Evolutionary conservation across 805 yeast genomes (phyloP).

Genomic region (Nakazawaea ambrosiae): DNA sequence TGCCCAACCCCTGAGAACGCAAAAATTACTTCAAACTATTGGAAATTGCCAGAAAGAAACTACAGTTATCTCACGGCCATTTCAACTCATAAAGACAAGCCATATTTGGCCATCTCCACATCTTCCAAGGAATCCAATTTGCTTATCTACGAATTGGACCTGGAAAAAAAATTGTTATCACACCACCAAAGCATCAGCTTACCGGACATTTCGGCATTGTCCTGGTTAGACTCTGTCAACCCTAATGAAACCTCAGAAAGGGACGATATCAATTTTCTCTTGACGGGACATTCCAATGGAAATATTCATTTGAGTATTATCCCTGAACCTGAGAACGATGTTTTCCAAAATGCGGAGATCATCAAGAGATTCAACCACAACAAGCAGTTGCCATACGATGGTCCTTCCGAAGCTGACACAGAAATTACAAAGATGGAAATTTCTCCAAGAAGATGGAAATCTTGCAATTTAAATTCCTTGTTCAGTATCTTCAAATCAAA

Average conservation of each 20-base stretch:
- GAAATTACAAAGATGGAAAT: slow-evolving; percentile 25
- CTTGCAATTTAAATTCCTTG: slow-evolving; percentile 38
- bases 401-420: slow-evolving; percentile 18
- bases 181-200: slow-evolving; percentile 54
- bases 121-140: slow-evolving; percentile 39
- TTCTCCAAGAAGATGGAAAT: slow-evolving; percentile 33
- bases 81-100: slow-evolving; percentile 22
- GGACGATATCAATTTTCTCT: slow-evolving; percentile 29
- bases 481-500: slow-evolving; percentile 62
- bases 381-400: slow-evolving; percentile 42
- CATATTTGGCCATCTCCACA: slow-evolving; percentile 46
- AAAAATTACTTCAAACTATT: slow-evolving; percentile 25
- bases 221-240: slow-evolving; percentile 37
- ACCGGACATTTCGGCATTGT: slow-evolving; percentile 45
- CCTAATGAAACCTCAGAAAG: slow-evolving; percentile 18
- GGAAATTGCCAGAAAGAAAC: slow-evolving; percentile 20
- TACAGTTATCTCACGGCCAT: slow-evolving; percentile 38
- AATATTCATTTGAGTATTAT: slow-evolving; percentile 63
- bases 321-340: slow-evolving; percentile 43
- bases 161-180: slow-evolving; percentile 33
- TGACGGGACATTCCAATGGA: slow-evolving; percentile 79
- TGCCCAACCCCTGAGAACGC: slow-evolving; percentile 23
- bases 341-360: slow-evolving; percentile 56
- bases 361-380: slow-evolving; percentile 73
- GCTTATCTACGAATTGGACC: slow-evolving; percentile 41